These are phyloP conservation scores for Tanacetum coccineum DNA, from an alignment of 129 eudicot genomes.

Conservation along the genomic window DNA sequence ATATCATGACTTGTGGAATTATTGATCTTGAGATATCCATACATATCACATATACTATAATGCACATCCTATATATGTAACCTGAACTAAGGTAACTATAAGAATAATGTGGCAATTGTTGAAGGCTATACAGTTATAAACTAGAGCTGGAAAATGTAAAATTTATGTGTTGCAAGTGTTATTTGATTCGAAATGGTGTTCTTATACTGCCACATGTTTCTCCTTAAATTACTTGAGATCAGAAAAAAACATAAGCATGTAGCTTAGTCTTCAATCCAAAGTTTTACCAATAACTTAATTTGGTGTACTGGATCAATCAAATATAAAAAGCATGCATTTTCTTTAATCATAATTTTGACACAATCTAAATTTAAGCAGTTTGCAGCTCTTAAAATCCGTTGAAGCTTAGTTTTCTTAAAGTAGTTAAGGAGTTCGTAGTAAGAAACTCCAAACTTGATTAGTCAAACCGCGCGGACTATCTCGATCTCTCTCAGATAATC, in stretches of 20 bases:
- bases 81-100: not conserved
- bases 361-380: not conserved
- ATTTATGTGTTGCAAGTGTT: constrained; percentile 19
- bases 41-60: not conserved
- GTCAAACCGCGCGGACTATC: no score
- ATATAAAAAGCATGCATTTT: constrained; percentile 9
- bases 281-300: constrained; percentile 28
- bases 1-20: constrained; percentile 44
- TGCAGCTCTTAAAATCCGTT: no score
- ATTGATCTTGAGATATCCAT: not conserved
- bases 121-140: constrained; percentile 27
- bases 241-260: constrained; percentile 11
- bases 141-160: constrained; percentile 30
- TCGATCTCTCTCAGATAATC: no score
- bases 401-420: no score
- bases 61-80: constrained; percentile 14
- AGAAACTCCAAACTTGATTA: no score
- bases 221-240: not conserved
- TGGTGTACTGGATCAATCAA: constrained; percentile 31
- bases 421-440: no score
- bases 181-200: constrained; percentile 20
- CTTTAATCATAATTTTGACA: constrained; percentile 3
- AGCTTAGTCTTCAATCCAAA: constrained; percentile 32
- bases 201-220: not conserved
- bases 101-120: constrained; percentile 32